Evolutionary conservation across 2,329 filamentous ascomycete species (phyloP), one percentile per base, ranked within the genome.

Genomic region (Talaromyces sp.): DNA sequence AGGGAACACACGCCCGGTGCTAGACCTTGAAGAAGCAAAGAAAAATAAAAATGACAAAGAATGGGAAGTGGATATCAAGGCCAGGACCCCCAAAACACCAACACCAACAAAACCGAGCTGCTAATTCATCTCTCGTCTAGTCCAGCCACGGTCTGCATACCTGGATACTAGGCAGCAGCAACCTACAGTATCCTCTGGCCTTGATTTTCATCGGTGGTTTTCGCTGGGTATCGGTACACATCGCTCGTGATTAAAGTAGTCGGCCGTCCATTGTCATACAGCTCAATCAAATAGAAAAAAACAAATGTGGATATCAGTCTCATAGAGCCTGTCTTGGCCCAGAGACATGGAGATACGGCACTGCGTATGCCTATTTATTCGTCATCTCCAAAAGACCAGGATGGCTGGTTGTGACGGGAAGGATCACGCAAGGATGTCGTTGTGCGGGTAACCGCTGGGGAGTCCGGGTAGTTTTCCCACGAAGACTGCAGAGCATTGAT

Each of bases 401-500:
- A 72, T 17, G 64, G 62, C 56, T 74, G 67, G 47, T 71, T 72
- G 45, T 67, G 64, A 40, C 63, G 60, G 9, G 57, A 57, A 29
- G 66, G 55, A 7, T 60, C 51, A 10, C 60, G 64, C 56, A 66
- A 57, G 14, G 65, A 51, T 10, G 64, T 63, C 2, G 64, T 58
- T 37, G 56, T 62, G 47, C 68, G 65, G 40, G 57, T 60, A 7
- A 68, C 63, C 48, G 70, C 63, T 5, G 73, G 68, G 16, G 68
- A 66, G 29, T 69, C 19, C 9, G 20, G 65, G 44, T 77, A 75
- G 42, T 72, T 72, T 43, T 75, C 74, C 80, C 78, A 81, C n/a
- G 71, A 71, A 42, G 86, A 76, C 63, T 88, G 83, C 85, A 91
- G 88, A 79, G 84, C 87, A 73, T 88, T 86, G 48, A 89, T 82